Conservation (phyloP, 2,329 filamentous ascomycete genomes). For the Hypocrella siamensis region DNA sequence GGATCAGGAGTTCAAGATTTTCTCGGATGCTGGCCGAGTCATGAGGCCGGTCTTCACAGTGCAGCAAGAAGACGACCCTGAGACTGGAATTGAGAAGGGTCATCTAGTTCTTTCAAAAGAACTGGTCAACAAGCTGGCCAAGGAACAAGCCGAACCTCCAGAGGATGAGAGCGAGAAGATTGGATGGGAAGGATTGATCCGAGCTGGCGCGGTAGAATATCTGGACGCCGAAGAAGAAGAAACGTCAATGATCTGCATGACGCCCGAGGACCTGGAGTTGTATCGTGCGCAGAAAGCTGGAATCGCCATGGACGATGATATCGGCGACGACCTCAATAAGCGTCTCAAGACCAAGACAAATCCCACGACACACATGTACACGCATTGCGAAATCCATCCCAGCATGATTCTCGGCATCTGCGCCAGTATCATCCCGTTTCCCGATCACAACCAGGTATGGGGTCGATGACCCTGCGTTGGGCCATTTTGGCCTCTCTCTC, state of each 20-base stretch:
- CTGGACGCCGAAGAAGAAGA: slow-evolving; percentile 97
- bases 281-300: slow-evolving; percentile 56
- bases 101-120: slow-evolving; percentile 71
- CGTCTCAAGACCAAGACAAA: slow-evolving; percentile 82
- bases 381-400: slow-evolving; percentile 97
- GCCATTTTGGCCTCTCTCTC: slow-evolving; percentile 1
- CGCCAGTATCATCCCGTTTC: slow-evolving; percentile 98
- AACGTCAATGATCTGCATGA: slow-evolving; percentile 98
- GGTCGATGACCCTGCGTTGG: not conserved
- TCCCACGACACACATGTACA: slow-evolving; percentile 79
- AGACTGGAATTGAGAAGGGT: slow-evolving; percentile 42
- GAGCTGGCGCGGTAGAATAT: slow-evolving; percentile 81
- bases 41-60: slow-evolving; percentile 90
- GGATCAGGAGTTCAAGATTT: slow-evolving; percentile 96
- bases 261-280: slow-evolving; percentile 79
- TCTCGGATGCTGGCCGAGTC: slow-evolving; percentile 90
- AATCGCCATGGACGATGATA: slow-evolving; percentile 45
- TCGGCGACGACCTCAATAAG: slow-evolving; percentile 55
- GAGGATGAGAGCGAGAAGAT: slow-evolving; percentile 47
- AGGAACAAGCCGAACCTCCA: slow-evolving; percentile 52
- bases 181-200: slow-evolving; percentile 78
- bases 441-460: slow-evolving; percentile 82
- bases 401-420: slow-evolving; percentile 99
- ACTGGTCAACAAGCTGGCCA: slow-evolving; percentile 59
- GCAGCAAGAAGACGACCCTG: slow-evolving; percentile 67